phyloP scores from a whole-genome alignment of 371 early-diverging fungal genomes.

The Actinomortierella ambigua region DNA sequence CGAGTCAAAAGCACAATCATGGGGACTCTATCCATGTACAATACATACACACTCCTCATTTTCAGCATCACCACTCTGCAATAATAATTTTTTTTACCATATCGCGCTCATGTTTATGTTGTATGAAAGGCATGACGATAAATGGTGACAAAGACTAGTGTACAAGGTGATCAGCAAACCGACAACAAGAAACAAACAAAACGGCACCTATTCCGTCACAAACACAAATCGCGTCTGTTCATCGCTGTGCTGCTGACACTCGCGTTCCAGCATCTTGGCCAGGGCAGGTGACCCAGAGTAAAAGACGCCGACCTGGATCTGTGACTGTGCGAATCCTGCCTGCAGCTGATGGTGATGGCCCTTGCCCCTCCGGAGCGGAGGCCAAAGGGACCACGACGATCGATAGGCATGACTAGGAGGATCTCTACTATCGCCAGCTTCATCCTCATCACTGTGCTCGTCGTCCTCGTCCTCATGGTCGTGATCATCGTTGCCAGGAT shows the following conservation, averaged over 20 bases:
- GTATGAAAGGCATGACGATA: too few species aligned
- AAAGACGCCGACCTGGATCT: conserved; percentile 60
- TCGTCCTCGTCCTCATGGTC: neutral
- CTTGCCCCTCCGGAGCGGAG: too few species aligned
- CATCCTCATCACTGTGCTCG: too few species aligned
- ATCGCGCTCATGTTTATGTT: neutral
- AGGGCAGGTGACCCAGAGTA: conserved; percentile 67
- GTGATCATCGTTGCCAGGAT: too few species aligned
- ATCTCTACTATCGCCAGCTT: too few species aligned
- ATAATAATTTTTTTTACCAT: neutral
- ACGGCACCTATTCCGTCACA: conserved; percentile 11
- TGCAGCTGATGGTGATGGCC: too few species aligned
- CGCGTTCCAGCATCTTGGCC: conserved; percentile 43
- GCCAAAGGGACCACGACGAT: too few species aligned
- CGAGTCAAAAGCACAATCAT: too few species aligned
- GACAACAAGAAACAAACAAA: neutral
- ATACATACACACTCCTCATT: too few species aligned
- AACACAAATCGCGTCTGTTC: conserved; percentile 21
- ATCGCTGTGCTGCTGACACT: conserved; percentile 23
- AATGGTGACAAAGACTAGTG: neutral
- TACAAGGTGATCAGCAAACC: neutral
- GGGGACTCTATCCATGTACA: too few species aligned
- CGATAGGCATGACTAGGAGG: too few species aligned
- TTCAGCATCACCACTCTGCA: too few species aligned
- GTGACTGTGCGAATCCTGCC: neutral